These are phyloP conservation scores for Coniferiporia sulphurascens DNA, from an alignment of 1,284 basidiomycete genomes.

Conservation along the genomic window DNA sequence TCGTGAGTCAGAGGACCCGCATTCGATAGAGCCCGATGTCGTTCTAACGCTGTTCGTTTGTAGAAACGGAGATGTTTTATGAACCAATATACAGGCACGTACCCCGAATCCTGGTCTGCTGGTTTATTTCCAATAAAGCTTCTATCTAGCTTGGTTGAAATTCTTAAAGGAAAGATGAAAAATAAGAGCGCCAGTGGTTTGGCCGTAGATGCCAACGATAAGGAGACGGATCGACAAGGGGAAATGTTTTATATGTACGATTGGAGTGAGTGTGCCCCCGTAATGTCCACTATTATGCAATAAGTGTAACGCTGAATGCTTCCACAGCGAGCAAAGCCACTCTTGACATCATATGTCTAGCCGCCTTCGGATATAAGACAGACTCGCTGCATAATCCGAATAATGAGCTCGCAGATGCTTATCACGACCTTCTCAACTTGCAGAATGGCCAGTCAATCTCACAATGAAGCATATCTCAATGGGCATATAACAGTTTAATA, in stretches of 20 bases:
- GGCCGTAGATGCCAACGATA: too few species aligned
- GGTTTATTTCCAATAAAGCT: not conserved
- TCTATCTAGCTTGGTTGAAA: constrained; percentile 33
- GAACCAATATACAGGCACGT: constrained; percentile 40
- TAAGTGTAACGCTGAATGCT: not conserved
- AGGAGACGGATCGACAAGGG: constrained; percentile 20
- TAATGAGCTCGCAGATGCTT: constrained; percentile 44
- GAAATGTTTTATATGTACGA: constrained; percentile 38
- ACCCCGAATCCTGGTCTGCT: not conserved
- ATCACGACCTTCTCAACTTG: constrained; percentile 37
- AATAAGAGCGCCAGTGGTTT: too few species aligned
- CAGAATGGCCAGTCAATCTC: constrained; percentile 33
- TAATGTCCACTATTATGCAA: not conserved
- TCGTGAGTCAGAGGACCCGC: constrained; percentile 30
- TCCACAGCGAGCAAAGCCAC: constrained; percentile 46
- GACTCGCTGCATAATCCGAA: constrained; percentile 43
- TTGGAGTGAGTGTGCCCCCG: constrained; percentile 35
- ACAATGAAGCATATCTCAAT: not conserved
- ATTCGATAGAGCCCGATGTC: too few species aligned
- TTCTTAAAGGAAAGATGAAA: constrained; percentile 33
- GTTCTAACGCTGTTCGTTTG: not conserved
- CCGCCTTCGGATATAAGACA: constrained; percentile 44
- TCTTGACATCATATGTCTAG: constrained; percentile 45
- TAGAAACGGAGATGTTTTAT: constrained; percentile 48
- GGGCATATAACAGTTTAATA: not conserved